These are phyloP conservation scores for barrel medic (Medicago truncatula) DNA, from an alignment of 306 rosid genomes.

Conservation along the genomic window DNA sequence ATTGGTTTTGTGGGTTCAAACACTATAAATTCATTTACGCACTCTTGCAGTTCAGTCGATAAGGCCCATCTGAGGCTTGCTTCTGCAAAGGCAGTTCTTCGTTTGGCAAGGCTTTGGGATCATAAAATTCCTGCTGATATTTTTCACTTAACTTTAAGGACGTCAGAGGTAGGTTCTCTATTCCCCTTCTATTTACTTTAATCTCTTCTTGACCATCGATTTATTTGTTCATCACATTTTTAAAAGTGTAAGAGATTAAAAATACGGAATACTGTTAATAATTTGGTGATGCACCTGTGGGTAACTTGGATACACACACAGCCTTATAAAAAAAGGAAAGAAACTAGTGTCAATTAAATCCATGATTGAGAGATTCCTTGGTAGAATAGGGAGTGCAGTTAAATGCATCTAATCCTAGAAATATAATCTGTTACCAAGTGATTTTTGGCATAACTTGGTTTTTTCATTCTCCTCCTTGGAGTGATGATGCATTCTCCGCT, in stretches of 20 bases:
- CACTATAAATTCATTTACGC: slow-evolving; percentile 40
- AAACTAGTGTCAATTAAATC: neutral
- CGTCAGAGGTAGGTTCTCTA: slow-evolving; percentile 65
- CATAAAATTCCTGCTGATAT: slow-evolving; percentile 81
- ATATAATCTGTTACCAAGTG: neutral
- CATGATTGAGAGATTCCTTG: slow-evolving; percentile 6
- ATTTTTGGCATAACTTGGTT: neutral
- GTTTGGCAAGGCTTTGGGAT: slow-evolving; percentile 91
- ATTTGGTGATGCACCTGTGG: slow-evolving; percentile 4
- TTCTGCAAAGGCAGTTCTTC: slow-evolving; percentile 93
- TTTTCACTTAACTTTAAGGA: slow-evolving; percentile 79
- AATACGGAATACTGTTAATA: slow-evolving; percentile 7
- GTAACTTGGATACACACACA: slow-evolving; percentile 6
- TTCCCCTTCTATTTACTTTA: slow-evolving; percentile 33
- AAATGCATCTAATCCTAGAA: neutral
- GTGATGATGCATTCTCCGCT: too few relatives aligned
- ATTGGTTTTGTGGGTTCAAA: slow-evolving; percentile 38
- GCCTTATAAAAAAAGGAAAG: too few relatives aligned
- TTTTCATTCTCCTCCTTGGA: too few relatives aligned
- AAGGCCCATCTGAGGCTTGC: slow-evolving; percentile 95
- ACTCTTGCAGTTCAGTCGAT: slow-evolving; percentile 81
- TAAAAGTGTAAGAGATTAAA: slow-evolving; percentile 11
- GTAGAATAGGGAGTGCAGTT: slow-evolving; percentile 13
- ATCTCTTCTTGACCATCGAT: slow-evolving; percentile 36
- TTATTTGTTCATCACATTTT: slow-evolving; percentile 37